Evolutionary conservation across 2,329 filamentous ascomycete species (phyloP).

Genomic region (Phialophora chinensis): DNA sequence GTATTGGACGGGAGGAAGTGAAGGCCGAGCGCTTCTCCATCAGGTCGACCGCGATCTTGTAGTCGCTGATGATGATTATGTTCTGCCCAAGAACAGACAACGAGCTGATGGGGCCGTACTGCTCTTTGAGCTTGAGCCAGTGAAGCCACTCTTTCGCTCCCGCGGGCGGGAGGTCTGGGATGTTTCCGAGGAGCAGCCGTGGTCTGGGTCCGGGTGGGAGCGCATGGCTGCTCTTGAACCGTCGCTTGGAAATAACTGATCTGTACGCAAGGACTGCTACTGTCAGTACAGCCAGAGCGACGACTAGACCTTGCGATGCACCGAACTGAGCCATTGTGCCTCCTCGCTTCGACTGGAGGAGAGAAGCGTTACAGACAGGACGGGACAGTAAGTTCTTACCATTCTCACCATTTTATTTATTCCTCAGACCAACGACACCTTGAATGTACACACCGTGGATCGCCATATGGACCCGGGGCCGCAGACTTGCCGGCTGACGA

Average conservation of each 20-base stretch:
- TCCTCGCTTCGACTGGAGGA: neutral
- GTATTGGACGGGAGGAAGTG: constrained; percentile 44
- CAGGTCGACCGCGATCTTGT: constrained; percentile 44
- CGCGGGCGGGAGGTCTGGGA: constrained; percentile 54
- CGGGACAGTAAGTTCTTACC: neutral
- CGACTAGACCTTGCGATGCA: neutral
- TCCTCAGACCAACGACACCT: neutral
- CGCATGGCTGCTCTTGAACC: constrained; percentile 23
- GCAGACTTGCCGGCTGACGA: neutral
- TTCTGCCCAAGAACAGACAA: constrained; percentile 47
- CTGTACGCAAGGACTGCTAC: constrained; percentile 9
- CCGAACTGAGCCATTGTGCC: constrained; percentile 3
- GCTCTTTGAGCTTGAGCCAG: constrained; percentile 53
- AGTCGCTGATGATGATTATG: constrained; percentile 48
- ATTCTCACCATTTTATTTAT: neutral
- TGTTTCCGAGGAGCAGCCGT: constrained; percentile 58
- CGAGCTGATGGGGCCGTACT: constrained; percentile 50
- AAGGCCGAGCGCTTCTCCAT: constrained; percentile 44
- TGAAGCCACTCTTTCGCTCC: constrained; percentile 50
- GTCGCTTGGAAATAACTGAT: neutral
- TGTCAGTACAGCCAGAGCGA: neutral
- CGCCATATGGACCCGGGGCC: too few relatives aligned
- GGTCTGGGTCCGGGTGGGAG: constrained; percentile 60
- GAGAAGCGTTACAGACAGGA: neutral
- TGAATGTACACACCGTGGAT: neutral